A percentile compares a stretch with the other conserved stretches of the same genome.
Conservation (phyloP, 441 rosid genomes). For the Pelargonium cotyledonis region DNA sequence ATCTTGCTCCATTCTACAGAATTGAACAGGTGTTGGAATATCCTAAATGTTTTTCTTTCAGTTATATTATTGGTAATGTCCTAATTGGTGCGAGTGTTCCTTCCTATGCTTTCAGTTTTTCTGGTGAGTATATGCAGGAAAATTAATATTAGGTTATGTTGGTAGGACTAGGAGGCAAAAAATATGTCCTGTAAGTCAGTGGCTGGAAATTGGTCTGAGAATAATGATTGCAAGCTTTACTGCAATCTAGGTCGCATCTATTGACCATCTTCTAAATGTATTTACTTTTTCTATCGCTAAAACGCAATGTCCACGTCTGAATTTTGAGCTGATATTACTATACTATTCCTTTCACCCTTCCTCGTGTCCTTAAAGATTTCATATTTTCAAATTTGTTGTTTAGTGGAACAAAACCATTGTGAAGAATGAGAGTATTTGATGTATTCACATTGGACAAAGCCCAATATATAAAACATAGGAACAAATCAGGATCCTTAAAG, state of each 20-base stretch:
- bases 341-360: background rate
- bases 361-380: background rate
- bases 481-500: too few relatives aligned
- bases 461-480: too few relatives aligned
- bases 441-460: too few relatives aligned
- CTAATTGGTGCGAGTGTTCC: background rate
- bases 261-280: too few relatives aligned
- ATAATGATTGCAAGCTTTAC: background rate
- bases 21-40: slow-evolving; percentile 52
- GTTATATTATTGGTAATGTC: background rate
- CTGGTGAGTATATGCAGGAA: background rate
- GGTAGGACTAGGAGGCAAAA: background rate
- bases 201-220: background rate
- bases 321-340: background rate
- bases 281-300: too few relatives aligned
- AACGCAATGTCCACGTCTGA: background rate
- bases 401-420: background rate
- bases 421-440: too few relatives aligned
- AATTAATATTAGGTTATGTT: background rate
- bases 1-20: slow-evolving; percentile 75
- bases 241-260: too few relatives aligned
- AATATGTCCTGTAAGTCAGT: background rate
- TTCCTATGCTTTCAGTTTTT: background rate
- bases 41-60: slow-evolving; percentile 20
- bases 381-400: background rate